Conservation (phyloP, 495 filamentous ascomycete genomes). For the Penicillium argentinense region DNA sequence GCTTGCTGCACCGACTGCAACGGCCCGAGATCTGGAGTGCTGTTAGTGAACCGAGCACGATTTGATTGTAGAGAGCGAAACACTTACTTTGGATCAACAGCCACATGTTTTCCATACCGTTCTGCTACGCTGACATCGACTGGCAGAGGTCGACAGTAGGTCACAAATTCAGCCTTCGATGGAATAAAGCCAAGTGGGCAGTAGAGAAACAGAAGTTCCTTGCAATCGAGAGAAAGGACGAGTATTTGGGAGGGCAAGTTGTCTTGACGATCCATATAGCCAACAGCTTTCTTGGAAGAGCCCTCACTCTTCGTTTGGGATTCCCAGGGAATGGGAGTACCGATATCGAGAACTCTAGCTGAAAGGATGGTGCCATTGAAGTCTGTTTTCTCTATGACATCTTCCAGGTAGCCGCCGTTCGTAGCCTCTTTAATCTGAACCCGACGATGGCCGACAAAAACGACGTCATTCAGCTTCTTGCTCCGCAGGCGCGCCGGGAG, state of each 20-base stretch:
- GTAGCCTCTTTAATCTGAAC: slow-evolving; percentile 65
- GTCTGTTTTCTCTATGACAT: slow-evolving; percentile 70
- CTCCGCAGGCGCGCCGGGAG: slow-evolving; percentile 76
- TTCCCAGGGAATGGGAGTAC: slow-evolving; percentile 32
- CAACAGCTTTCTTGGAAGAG: neutral
- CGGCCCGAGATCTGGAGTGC: slow-evolving; percentile 54
- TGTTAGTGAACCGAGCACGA: no score
- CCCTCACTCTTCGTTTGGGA: slow-evolving; percentile 21
- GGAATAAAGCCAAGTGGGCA: slow-evolving; percentile 33
- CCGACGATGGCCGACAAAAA: slow-evolving; percentile 75
- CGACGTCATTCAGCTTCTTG: slow-evolving; percentile 73
- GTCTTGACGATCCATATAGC: neutral
- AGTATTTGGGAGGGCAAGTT: slow-evolving; percentile 73
- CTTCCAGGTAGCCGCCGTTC: slow-evolving; percentile 60
- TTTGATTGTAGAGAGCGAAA: no score
- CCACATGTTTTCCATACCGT: slow-evolving; percentile 72
- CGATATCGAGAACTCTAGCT: slow-evolving; percentile 44
- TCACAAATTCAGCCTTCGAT: slow-evolving; percentile 55
- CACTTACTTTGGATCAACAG: slow-evolving; percentile 74
- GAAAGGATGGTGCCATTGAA: slow-evolving; percentile 62
- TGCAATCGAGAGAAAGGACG: slow-evolving; percentile 66
- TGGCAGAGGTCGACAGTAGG: slow-evolving; percentile 57
- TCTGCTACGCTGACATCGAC: slow-evolving; percentile 53
- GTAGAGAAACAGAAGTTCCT: slow-evolving; percentile 71
- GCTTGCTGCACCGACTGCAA: slow-evolving; percentile 63